Base-by-base conservation (phyloP, 495 filamentous ascomycete species). In the Venustampulla echinocandica region DNA sequence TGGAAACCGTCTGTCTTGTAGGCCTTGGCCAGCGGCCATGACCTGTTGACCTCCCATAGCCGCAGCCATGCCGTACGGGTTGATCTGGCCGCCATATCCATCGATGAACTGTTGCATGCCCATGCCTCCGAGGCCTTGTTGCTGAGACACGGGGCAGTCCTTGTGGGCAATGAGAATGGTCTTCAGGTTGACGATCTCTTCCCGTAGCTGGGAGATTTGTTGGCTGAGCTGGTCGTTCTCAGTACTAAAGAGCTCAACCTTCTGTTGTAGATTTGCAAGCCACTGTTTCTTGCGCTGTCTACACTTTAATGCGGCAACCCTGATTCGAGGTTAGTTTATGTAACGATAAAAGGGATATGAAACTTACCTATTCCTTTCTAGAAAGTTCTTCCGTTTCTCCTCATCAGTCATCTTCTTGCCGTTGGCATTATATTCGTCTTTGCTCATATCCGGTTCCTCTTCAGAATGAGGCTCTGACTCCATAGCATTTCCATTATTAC, bases 201-300 rank as follows among this genome's bases (percentile, higher is more conserved):
- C 92, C 27, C 90, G 79, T 1, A 98, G 69, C 48, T 81, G 74
- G 20, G 83, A 77, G 44, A 97, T 89, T 37, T 90, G 87, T 4
- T 79, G 73, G 15, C 82, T 85, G 40, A 98, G 75, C 4, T 77
- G 79, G 56, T 98, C 92, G 55, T 97, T 97, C 68, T 98, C 92
- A 3, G 72, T 79, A 30, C 79, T 86, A 59, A 85, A 97, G 34
- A 95, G 67, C 59, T 98, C 92, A 22, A 97, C 92, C 64, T 98
- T 98, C 18, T 76, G 77, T 64, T 98, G 92, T 2, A 98, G 75
- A 60, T 95, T 98, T 13, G 86, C 85, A 35, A 98, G 79, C 92
- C 92, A 98, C 61, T 97, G 92, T 70, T 98, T 98, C 73, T 98
- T 98, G 4, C 92, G 81, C 63, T 98, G 92, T 45, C 92, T 83